Conservation (phyloP, 2,329 filamentous ascomycete species). For the Xylariaceae sp. region DNA sequence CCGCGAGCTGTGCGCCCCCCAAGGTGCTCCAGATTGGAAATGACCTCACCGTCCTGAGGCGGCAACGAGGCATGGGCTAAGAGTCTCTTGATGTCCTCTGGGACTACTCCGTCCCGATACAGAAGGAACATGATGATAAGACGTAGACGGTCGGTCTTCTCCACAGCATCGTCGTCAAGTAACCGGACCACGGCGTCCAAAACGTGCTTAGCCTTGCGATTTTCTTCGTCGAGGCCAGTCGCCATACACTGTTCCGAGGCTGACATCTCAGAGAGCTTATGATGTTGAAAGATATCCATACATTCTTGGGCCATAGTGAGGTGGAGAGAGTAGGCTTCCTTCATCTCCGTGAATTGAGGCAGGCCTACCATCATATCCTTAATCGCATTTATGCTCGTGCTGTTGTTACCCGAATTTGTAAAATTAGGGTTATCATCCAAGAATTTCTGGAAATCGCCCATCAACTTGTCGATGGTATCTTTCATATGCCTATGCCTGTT, state of each 20-base stretch:
- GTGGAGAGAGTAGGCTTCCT: conserved; percentile 91
- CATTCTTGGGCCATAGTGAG: conserved; percentile 96
- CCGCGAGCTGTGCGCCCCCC: conserved; percentile 67
- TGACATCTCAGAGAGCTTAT: conserved; percentile 83
- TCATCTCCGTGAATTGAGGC: conserved; percentile 92
- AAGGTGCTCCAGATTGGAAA: conserved; percentile 77
- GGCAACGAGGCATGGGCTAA: conserved; percentile 80
- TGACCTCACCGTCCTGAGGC: conserved; percentile 66
- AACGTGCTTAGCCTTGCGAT: conserved; percentile 84
- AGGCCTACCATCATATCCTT: conserved; percentile 96
- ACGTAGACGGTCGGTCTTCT: conserved; percentile 72
- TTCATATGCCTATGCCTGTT: conserved; percentile 97
- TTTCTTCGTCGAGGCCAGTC: conserved; percentile 90
- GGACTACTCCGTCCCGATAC: conserved; percentile 80
- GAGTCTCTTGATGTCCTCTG: conserved; percentile 80
- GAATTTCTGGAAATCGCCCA: conserved; percentile 90
- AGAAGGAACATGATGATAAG: conserved; percentile 83
- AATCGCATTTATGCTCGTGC: conserved; percentile 82
- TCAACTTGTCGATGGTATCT: conserved; percentile 90
- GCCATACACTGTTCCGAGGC: conserved; percentile 87
- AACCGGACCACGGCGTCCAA: conserved; percentile 81
- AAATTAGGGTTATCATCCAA: conserved; percentile 90
- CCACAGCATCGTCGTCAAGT: conserved; percentile 79
- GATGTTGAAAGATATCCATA: conserved; percentile 86
- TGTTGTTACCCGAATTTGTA: conserved; percentile 67